A percentile compares a stretch with the other conserved stretches of the same genome.
Conservation (phyloP, 2,329 filamentous ascomycete species). For the Paracamarosporium sp. region DNA sequence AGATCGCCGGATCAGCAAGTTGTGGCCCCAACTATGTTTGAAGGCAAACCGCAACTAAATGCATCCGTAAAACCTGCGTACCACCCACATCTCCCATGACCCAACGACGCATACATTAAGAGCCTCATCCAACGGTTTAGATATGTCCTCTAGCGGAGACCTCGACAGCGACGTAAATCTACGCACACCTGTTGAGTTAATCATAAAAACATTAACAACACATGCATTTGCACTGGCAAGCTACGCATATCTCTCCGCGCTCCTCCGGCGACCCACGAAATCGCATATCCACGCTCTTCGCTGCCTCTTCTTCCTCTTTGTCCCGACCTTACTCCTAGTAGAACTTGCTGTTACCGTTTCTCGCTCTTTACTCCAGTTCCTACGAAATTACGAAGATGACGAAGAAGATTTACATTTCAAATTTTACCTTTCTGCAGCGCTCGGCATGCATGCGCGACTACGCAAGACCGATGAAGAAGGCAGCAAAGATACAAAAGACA, state of each 20-base stretch:
- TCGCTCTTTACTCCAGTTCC: slow-evolving; percentile 14
- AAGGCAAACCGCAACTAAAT: no score
- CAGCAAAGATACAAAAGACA: slow-evolving; percentile 5
- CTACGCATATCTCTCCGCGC: slow-evolving; percentile 14
- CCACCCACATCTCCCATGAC: no score
- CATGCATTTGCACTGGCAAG: slow-evolving; percentile 18
- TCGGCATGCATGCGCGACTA: slow-evolving; percentile 15
- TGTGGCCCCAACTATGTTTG: no score
- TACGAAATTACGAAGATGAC: slow-evolving; percentile 21
- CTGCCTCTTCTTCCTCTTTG: slow-evolving; percentile 21
- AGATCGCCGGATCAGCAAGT: no score
- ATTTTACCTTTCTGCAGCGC: slow-evolving; percentile 17
- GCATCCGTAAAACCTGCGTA: no score
- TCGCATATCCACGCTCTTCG: slow-evolving; percentile 16
- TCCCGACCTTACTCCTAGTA: slow-evolving; percentile 19
- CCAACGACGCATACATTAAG: no score
- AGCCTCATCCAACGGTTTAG: no score
- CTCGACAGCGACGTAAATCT: not conserved
- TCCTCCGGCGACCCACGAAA: slow-evolving; percentile 12
- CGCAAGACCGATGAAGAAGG: slow-evolving; percentile 13
- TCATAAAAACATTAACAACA: slow-evolving; percentile 22
- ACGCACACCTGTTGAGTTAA: slow-evolving; percentile 13
- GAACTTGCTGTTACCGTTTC: slow-evolving; percentile 7
- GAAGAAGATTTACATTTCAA: slow-evolving; percentile 14
- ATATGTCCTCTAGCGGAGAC: no score